A percentile compares a stretch with the other conserved stretches of the same genome.
These are phyloP conservation scores for Chlorella vulgaris DNA, from an alignment of 139 green algal genomes.

Conservation along the genomic window DNA sequence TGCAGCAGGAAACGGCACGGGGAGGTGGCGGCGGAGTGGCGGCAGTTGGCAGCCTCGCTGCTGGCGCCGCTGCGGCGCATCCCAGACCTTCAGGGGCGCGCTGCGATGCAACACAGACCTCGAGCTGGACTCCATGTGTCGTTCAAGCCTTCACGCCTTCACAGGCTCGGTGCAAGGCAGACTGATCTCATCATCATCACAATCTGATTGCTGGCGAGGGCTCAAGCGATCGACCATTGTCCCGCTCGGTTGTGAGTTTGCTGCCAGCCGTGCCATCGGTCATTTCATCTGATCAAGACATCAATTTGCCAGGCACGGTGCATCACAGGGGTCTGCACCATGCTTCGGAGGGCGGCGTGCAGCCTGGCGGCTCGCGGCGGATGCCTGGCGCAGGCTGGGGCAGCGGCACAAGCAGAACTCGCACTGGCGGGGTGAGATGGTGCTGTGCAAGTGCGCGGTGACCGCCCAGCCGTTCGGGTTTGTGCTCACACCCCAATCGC, in stretches of 20 bases:
- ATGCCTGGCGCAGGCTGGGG: conserved; percentile 1
- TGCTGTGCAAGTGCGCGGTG: background rate
- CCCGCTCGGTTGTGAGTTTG: no score
- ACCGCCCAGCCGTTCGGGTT: background rate
- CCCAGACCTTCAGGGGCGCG: no score
- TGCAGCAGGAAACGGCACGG: background rate
- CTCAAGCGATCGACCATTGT: no score
- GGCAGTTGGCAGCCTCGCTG: no score
- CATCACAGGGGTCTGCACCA: background rate
- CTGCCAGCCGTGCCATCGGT: no score
- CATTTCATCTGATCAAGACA: no score
- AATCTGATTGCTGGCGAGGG: no score
- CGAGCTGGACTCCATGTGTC: background rate
- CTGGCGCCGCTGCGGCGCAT: no score
- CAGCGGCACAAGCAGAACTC: conserved; percentile 10
- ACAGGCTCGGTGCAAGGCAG: no score
- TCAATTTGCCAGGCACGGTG: no score
- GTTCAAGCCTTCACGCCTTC: background rate
- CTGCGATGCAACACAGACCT: background rate
- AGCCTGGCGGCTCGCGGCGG: conserved; percentile 4
- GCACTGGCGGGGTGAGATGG: no score
- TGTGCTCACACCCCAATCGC: background rate
- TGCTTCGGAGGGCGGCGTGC: conserved; percentile 20
- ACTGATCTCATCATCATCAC: no score
- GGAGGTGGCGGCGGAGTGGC: background rate